Evolutionary conservation across 176 grass and related monocot species (phyloP).

Genomic region (Chrysopogon serrulatus): DNA sequence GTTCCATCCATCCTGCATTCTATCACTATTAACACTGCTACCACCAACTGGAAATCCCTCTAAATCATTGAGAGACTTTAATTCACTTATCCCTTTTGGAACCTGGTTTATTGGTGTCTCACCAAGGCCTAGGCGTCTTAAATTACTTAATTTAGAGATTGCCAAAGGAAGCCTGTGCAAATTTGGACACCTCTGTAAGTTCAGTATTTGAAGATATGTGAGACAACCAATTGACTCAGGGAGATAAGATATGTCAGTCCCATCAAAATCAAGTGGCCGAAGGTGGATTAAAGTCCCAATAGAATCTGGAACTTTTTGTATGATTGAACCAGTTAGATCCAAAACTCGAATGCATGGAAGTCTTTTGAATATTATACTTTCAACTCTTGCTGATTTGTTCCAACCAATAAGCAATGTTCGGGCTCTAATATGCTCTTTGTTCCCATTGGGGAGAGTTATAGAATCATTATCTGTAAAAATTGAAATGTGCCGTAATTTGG

Average conservation of each 20-base stretch:
- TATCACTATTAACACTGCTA: background rate
- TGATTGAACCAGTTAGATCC: background rate
- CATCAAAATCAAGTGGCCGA: background rate
- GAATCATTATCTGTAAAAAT: background rate
- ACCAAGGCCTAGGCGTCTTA: slow-evolving; percentile 1
- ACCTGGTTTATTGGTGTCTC: background rate
- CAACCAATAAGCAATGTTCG: background rate
- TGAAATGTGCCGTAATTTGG: background rate
- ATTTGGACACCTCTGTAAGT: background rate
- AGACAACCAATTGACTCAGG: background rate
- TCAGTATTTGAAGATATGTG: background rate
- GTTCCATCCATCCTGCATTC: background rate
- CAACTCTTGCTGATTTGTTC: background rate
- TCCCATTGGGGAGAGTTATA: background rate
- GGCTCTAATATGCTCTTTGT: background rate
- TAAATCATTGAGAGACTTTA: slow-evolving; percentile 3
- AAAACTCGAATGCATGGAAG: slow-evolving; percentile 8
- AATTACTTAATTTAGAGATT: background rate
- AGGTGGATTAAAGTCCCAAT: slow-evolving; percentile 4
- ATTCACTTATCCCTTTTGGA: background rate
- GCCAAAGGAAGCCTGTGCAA: background rate
- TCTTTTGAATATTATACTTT: background rate
- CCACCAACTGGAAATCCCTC: background rate
- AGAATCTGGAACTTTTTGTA: background rate
- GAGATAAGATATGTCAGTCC: background rate